These are phyloP conservation scores for Aspergillus sp. DNA, from an alignment of 2,329 filamentous ascomycete genomes.

Conservation along the genomic window DNA sequence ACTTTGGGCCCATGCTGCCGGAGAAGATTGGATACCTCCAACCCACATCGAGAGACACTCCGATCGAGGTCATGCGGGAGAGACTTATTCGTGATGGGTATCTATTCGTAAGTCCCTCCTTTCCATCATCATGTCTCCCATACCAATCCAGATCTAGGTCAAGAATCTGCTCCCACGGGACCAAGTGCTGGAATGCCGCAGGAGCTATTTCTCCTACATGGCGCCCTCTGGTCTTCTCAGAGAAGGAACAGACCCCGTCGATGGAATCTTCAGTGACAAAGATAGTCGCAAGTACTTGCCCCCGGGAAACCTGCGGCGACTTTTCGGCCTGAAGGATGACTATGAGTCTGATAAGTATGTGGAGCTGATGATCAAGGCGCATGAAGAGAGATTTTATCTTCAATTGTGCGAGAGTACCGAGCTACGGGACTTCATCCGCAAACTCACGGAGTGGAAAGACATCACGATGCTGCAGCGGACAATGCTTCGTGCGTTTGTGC, in stretches of 20 bases:
- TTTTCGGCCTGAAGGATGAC: slow-evolving; percentile 40
- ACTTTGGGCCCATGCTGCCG: neutral
- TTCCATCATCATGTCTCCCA: neutral
- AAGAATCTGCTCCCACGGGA: neutral
- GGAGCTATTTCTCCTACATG: slow-evolving; percentile 45
- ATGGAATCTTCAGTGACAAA: slow-evolving; percentile 43
- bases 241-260: slow-evolving; percentile 35
- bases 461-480: slow-evolving; percentile 32
- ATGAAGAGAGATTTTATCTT: slow-evolving; percentile 1
- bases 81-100: neutral
- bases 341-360: slow-evolving; percentile 24
- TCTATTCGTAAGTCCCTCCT: neutral
- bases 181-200: slow-evolving; percentile 28
- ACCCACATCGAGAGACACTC: neutral
- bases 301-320: slow-evolving; percentile 33
- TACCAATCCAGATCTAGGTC: neutral
- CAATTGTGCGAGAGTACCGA: neutral
- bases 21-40: neutral
- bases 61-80: neutral
- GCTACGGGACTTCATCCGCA: neutral
- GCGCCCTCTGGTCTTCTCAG: slow-evolving; percentile 41
- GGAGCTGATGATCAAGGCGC: neutral
- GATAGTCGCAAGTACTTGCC: slow-evolving; percentile 36
- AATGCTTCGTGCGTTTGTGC: slow-evolving; percentile 37
- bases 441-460: slow-evolving; percentile 33